Conservation (phyloP, 2,329 filamentous ascomycete species). For the Beauveria medogensis region DNA sequence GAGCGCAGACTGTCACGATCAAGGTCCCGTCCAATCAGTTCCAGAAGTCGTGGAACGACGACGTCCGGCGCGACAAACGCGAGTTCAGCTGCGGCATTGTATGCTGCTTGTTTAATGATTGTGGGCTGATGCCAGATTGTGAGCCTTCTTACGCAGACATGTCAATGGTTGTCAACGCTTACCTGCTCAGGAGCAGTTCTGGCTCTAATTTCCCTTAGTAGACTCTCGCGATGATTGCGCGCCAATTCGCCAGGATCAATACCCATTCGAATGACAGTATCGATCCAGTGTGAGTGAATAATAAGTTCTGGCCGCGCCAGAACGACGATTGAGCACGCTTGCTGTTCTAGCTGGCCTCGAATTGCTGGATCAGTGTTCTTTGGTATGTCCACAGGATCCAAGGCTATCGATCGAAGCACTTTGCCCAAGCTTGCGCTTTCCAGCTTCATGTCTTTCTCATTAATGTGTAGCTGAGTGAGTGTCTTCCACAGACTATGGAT, state of each 20-base stretch:
- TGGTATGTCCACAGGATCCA: conserved; percentile 42
- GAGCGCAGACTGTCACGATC: conserved; percentile 59
- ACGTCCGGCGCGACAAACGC: conserved; percentile 85
- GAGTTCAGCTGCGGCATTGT: conserved; percentile 78
- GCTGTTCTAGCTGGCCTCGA: conserved; percentile 48
- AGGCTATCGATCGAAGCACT: conserved; percentile 55
- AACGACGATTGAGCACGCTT: conserved; percentile 70
- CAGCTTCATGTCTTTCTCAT: conserved; percentile 72
- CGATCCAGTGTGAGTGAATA: conserved; percentile 78
- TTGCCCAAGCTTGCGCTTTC: conserved; percentile 56
- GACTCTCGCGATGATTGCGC: conserved; percentile 49
- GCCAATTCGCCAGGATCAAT: conserved; percentile 78
- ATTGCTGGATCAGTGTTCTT: conserved; percentile 35
- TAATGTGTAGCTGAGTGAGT: conserved; percentile 56
- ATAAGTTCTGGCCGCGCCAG: conserved; percentile 72
- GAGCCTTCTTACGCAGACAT: conserved; percentile 11
- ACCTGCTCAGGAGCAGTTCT: conserved; percentile 45
- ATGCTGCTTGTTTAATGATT: conserved; percentile 60
- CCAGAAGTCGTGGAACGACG: conserved; percentile 68
- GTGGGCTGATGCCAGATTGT: conserved; percentile 20
- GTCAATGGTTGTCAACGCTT: conserved; percentile 16
- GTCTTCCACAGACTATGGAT: conserved; percentile 73
- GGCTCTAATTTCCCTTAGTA: conserved; percentile 59
- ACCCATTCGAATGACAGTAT: conserved; percentile 69
- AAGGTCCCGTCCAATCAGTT: conserved; percentile 67